These are phyloP conservation scores for Calonectria pseudoturangicola DNA, from an alignment of 2,329 filamentous ascomycete species.

Conservation along the genomic window DNA sequence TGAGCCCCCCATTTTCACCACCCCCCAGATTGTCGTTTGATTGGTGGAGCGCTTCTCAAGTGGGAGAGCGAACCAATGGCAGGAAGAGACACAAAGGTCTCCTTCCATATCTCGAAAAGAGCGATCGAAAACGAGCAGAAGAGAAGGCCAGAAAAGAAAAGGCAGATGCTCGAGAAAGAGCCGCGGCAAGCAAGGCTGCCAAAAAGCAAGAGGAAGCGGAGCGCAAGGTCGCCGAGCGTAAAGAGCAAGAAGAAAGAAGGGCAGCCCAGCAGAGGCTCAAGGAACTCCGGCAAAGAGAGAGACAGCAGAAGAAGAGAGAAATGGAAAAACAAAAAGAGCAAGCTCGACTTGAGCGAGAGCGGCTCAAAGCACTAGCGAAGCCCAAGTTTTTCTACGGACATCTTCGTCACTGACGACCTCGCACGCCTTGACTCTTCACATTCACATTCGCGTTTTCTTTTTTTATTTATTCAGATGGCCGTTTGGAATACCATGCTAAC, in stretches of 20 bases:
- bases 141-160: constrained; percentile 43
- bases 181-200: constrained; percentile 39
- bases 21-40: constrained; percentile 57
- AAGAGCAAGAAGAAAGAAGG: constrained; percentile 42
- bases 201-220: constrained; percentile 46
- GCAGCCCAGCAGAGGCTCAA: constrained; percentile 45
- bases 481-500: constrained; percentile 47
- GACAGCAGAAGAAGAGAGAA: constrained; percentile 41
- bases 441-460: constrained; percentile 29
- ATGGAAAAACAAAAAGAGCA: constrained; percentile 41
- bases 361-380: constrained; percentile 42
- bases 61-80: constrained; percentile 42
- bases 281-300: constrained; percentile 44
- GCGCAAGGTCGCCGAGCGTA: constrained; percentile 44
- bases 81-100: constrained; percentile 44
- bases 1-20: constrained; percentile 59
- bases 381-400: constrained; percentile 49
- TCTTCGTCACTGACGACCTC: constrained; percentile 46
- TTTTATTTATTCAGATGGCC: not conserved
- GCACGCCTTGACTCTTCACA: constrained; percentile 31
- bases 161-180: constrained; percentile 36
- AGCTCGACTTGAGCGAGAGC: constrained; percentile 38
- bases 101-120: constrained; percentile 50
- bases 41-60: constrained; percentile 55
- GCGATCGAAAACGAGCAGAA: constrained; percentile 43